phyloP scores from a whole-genome alignment of 805 yeast genomes.

The Starmerella potacharoeniae region DNA sequence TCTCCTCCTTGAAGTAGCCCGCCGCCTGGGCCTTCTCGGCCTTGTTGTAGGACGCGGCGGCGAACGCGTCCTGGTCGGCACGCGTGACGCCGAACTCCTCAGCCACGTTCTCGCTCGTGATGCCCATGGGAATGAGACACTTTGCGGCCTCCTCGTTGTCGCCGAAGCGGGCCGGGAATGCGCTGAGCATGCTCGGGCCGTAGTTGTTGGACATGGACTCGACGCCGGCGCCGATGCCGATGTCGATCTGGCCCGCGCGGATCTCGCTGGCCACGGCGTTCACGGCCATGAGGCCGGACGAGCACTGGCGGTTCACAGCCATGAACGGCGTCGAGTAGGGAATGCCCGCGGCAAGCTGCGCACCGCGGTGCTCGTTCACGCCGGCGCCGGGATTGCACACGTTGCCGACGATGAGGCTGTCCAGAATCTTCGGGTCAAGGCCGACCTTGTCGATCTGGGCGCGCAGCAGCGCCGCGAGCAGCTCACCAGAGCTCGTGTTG shows the following conservation, averaged over 20 bases:
- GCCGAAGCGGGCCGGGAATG: constrained; percentile 38
- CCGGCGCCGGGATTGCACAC: constrained; percentile 90
- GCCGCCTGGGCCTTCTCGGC: constrained; percentile 61
- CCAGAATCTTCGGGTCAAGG: constrained; percentile 49
- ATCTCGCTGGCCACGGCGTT: constrained; percentile 85
- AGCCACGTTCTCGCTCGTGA: constrained; percentile 87
- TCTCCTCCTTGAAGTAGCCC: constrained; percentile 81
- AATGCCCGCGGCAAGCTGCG: constrained; percentile 79
- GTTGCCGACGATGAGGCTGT: constrained; percentile 83
- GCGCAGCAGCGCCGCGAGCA: constrained; percentile 52
- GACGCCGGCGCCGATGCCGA: constrained; percentile 87
- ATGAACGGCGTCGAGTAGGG: constrained; percentile 69
- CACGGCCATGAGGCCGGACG: constrained; percentile 85
- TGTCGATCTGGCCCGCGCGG: constrained; percentile 71
- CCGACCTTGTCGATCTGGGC: constrained; percentile 46
- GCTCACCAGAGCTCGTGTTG: constrained; percentile 70
- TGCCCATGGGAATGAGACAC: constrained; percentile 93
- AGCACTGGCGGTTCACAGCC: constrained; percentile 88
- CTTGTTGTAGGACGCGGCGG: constrained; percentile 74
- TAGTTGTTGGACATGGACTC: constrained; percentile 89
- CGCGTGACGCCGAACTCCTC: constrained; percentile 52
- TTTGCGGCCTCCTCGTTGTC: constrained; percentile 43
- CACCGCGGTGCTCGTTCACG: constrained; percentile 89
- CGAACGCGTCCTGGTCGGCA: constrained; percentile 71
- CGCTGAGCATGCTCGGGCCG: constrained; percentile 66